Evolutionary conservation across 768 basidiomycete species (phyloP).

Genomic region (Glaciozyma martinii): DNA sequence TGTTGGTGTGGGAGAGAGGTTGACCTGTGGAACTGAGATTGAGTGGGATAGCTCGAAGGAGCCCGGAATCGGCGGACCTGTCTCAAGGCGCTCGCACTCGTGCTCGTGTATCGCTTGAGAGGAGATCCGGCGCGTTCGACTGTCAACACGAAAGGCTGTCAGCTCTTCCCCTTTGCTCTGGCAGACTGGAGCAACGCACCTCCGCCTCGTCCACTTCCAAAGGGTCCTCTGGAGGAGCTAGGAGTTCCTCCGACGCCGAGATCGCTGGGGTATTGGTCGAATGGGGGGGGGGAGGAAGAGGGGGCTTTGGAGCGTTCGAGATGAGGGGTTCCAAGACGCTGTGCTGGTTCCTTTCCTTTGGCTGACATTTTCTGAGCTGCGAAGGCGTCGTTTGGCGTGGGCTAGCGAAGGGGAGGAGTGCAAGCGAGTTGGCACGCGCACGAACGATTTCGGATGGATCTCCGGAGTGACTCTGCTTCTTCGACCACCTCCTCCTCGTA

Average conservation of each 20-base stretch:
- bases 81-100: too few relatives aligned
- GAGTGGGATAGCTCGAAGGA: neutral
- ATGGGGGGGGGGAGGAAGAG: neutral
- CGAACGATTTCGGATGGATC: too few relatives aligned
- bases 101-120: too few relatives aligned
- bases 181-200: neutral
- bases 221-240: neutral
- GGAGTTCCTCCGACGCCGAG: neutral
- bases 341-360: neutral
- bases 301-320: neutral
- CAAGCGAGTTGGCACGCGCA: too few relatives aligned
- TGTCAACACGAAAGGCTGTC: too few relatives aligned
- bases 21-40: neutral
- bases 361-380: neutral
- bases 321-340: neutral
- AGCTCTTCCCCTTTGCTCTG: too few relatives aligned
- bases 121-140: too few relatives aligned
- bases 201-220: neutral
- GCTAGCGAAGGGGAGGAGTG: too few relatives aligned
- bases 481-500: too few relatives aligned
- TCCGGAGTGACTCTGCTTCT: too few relatives aligned
- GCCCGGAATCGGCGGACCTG: neutral
- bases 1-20: neutral
- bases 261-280: neutral
- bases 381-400: neutral